Evolutionary conservation across 208 protist species (phyloP).

Genomic region (Endotrypanum monterogeii): DNA sequence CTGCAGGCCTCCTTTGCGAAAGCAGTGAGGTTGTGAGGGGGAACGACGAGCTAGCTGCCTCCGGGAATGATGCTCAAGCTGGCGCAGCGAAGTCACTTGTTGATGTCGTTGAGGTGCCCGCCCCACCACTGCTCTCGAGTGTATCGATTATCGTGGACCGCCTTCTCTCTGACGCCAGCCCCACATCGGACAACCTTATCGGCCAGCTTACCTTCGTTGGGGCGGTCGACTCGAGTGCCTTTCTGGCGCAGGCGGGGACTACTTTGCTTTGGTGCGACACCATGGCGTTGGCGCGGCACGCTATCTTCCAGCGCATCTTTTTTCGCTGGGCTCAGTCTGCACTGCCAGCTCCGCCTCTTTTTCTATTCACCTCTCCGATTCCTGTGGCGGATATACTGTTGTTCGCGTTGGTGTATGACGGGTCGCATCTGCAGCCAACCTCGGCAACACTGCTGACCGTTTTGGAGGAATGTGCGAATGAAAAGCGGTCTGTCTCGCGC

Average conservation of each 20-base stretch:
- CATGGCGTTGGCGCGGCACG: constrained; percentile 53
- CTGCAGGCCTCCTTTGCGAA: constrained; percentile 1
- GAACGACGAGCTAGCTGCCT: background rate
- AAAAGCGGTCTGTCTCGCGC: background rate
- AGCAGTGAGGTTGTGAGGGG: constrained; percentile 3
- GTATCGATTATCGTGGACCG: constrained; percentile 48
- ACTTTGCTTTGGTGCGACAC: constrained; percentile 72
- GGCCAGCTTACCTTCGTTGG: constrained; percentile 66
- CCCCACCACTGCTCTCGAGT: constrained; percentile 40
- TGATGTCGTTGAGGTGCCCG: constrained; percentile 12
- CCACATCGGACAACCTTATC: constrained; percentile 55
- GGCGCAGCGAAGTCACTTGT: constrained; percentile 15
- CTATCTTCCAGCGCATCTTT: constrained; percentile 84
- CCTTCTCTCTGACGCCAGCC: constrained; percentile 42
- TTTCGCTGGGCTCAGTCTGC: constrained; percentile 65
- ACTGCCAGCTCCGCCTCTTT: constrained; percentile 38
- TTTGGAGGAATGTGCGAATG: constrained; percentile 16
- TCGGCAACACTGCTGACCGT: constrained; percentile 24
- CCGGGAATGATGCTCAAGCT: background rate
- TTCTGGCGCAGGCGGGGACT: constrained; percentile 80
- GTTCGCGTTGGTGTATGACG: constrained; percentile 58
- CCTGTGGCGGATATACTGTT: constrained; percentile 48
- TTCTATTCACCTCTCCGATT: constrained; percentile 45
- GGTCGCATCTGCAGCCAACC: constrained; percentile 28
- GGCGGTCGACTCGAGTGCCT: constrained; percentile 41